Percentiles rank a stretch among this genome's conserved stretches.
These are phyloP conservation scores for Rhytidiadelphus loreus DNA, from an alignment of 225 moss, liverwort and hornwort genomes.

Conservation along the genomic window DNA sequence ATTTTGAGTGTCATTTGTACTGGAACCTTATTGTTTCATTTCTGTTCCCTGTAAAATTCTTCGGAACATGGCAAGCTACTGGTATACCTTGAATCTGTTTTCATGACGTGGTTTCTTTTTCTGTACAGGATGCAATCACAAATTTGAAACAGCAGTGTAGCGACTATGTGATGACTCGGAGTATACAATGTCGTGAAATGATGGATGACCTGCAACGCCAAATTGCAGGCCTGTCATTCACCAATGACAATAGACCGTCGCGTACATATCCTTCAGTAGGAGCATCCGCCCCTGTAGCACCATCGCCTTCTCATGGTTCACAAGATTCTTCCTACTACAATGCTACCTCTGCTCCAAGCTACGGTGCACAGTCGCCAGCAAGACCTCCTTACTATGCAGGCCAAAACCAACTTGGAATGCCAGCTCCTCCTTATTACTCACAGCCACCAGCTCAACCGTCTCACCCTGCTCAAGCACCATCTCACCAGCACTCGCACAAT, in stretches of 20 bases:
- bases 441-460: conserved; percentile 46
- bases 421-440: conserved; percentile 54
- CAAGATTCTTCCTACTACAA: conserved; percentile 38
- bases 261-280: conserved; percentile 63
- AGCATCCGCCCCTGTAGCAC: conserved; percentile 18
- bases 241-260: conserved; percentile 50
- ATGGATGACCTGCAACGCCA: conserved; percentile 96
- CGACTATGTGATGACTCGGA: conserved; percentile 98
- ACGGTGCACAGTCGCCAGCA: conserved; percentile 38
- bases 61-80: neutral
- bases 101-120: neutral
- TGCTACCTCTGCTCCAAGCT: conserved; percentile 46
- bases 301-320: conserved; percentile 19
- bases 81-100: neutral
- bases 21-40: neutral
- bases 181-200: conserved; percentile 98
- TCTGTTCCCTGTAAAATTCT: neutral
- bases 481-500: conserved; percentile 45
- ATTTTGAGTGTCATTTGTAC: neutral
- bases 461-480: conserved; percentile 31
- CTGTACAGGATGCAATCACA: conserved; percentile 80
- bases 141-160: conserved; percentile 97
- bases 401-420: conserved; percentile 47
- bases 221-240: conserved; percentile 85
- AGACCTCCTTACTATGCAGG: conserved; percentile 65